Evolutionary conservation across 768 basidiomycete species (phyloP), one percentile per base, ranked within the genome.

Genomic region (Lactarius trivialis): DNA sequence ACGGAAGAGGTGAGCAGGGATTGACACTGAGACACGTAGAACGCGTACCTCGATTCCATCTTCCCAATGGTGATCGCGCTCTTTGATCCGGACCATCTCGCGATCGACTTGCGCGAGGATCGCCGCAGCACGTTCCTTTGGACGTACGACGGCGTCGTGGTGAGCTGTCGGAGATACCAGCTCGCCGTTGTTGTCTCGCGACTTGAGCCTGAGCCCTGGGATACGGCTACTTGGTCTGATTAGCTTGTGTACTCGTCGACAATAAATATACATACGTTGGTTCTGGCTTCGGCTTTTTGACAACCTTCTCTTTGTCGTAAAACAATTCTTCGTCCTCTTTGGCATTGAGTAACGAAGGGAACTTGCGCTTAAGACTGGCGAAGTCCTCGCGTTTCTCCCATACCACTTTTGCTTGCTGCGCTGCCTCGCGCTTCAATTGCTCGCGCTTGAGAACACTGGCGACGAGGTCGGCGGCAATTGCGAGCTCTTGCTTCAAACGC

Each of bases 31-130:
- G 17, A 52, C 34, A 39, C 28, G 24, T 26, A 50, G 37, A 59
- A 55, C 2, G 73, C 81, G 71, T 70, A 92, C 89, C 73, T 97
- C 94, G 65, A 91, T 80, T 56, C 80, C 77, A 70, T 98, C 94
- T 67, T 96, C 94, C 87, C 92, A 96, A 55, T 84, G 81, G 54
- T 85, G 81, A 68, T 94, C 89, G 53, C 79, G 73, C 54, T 93
- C 89, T 70, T 86, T 88, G 71, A 86, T 65, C 39, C 66, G 76
- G 28, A 72, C 76, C 70, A 88, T 73, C 50, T 82, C 78, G n/a
- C 77, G 77, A 69, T 87, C 89, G 71, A 88, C 81, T 70, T 81
- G 80, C 51, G 78, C 79, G 60, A 76, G 80, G 64, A 93, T 86
- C 12, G 78, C 74, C 1, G 77, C 76, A 53, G 80, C 75, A 32